A percentile compares a stretch with the other conserved stretches of the same genome.
phyloP scores from a whole-genome alignment of 257 asterid genomes.

The Nicotiana sylvestris region DNA sequence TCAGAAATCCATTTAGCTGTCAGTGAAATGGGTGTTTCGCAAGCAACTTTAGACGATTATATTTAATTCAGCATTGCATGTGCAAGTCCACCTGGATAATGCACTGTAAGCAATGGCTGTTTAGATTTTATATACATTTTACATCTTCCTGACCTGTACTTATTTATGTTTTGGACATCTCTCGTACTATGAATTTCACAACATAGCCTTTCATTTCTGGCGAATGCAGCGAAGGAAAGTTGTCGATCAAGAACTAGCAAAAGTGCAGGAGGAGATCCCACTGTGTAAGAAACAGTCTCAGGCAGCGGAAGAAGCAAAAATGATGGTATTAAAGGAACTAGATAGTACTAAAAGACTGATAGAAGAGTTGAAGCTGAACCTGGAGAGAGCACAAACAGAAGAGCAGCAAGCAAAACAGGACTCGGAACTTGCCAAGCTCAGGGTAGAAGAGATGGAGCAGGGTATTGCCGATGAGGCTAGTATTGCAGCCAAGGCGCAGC shows the following conservation, averaged over 20 bases:
- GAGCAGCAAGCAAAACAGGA: constrained; percentile 93
- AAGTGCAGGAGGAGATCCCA: constrained; percentile 77
- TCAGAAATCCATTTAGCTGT: neutral
- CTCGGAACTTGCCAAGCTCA: constrained; percentile 79
- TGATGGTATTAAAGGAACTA: constrained; percentile 59
- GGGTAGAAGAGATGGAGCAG: constrained; percentile 86
- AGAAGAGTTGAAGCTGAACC: constrained; percentile 86
- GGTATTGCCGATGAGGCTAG: constrained; percentile 86
- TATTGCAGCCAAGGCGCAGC: constrained; percentile 90
- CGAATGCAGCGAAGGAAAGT: constrained; percentile 68
- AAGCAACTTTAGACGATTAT: neutral
- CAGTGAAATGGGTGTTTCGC: neutral
- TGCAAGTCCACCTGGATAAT: neutral
- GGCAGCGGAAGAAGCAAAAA: constrained; percentile 75
- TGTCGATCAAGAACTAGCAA: constrained; percentile 79
- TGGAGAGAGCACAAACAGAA: constrained; percentile 85
- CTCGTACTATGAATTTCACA: neutral
- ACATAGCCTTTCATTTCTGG: neutral
- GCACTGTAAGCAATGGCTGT: neutral
- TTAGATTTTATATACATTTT: neutral
- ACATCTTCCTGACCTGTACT: neutral
- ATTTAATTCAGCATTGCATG: neutral
- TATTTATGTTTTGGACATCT: neutral
- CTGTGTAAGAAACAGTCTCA: constrained; percentile 53
- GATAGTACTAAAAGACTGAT: constrained; percentile 74